Percentiles rank a stretch among this genome's conserved stretches.
Evolutionary conservation across 139 green algal genomes (phyloP).

Genomic region (Deuterostichococcus epilithicus): DNA sequence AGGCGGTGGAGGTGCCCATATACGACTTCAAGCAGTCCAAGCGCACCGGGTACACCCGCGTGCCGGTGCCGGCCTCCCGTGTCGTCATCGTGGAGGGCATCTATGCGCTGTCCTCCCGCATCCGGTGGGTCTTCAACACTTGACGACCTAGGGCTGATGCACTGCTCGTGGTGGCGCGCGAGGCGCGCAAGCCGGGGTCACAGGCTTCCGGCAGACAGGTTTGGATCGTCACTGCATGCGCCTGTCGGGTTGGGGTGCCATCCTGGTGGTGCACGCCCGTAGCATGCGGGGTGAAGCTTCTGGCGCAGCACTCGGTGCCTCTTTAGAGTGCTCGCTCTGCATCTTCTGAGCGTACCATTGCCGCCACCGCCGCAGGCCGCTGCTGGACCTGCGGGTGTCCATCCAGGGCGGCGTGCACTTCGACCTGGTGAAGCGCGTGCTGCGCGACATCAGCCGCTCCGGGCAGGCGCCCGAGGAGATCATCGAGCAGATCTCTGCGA

Average conservation of each 20-base stretch:
- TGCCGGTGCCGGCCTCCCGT: constrained; percentile 55
- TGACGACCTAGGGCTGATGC: too few relatives aligned
- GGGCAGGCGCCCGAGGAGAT: constrained; percentile 90
- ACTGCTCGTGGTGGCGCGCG: too few relatives aligned
- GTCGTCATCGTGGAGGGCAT: constrained; percentile 96
- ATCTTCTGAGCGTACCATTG: background rate
- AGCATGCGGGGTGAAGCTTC: too few relatives aligned
- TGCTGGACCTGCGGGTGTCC: constrained; percentile 86
- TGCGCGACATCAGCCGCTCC: constrained; percentile 89
- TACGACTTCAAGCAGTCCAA: constrained; percentile 92
- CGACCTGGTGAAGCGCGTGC: constrained; percentile 95
- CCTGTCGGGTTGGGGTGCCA: constrained; percentile 33
- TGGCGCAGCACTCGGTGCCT: too few relatives aligned
- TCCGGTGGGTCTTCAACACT: constrained; percentile 26
- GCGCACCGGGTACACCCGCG: constrained; percentile 69
- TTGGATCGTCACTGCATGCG: constrained; percentile 15
- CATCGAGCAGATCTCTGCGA: constrained; percentile 90
- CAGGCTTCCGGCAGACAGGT: too few relatives aligned
- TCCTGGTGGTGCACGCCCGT: too few relatives aligned
- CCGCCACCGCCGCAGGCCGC: constrained; percentile 34
- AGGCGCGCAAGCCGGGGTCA: too few relatives aligned
- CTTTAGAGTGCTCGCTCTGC: too few relatives aligned
- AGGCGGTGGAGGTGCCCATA: constrained; percentile 74
- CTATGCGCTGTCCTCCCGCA: constrained; percentile 81
- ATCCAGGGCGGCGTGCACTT: constrained; percentile 96